Base-by-base conservation (phyloP, 2,329 filamentous ascomycete genomes). In the Venturia asperata region DNA sequence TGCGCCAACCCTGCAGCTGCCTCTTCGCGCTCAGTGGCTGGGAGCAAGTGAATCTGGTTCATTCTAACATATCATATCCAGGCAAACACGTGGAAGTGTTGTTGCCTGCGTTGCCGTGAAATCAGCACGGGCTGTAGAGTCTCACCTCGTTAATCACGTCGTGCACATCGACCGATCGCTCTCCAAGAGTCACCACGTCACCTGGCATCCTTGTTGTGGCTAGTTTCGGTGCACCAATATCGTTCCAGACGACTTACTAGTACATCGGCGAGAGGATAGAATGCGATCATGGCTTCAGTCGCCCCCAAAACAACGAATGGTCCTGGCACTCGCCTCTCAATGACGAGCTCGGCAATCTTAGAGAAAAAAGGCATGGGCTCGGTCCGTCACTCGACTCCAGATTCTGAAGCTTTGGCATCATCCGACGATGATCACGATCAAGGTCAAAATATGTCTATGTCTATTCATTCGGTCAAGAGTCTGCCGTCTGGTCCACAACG, bases 351-450 rank as follows among this genome's bases (percentile, higher is more conserved):
- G 17, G 60, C 63, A 21, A 39, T 66, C 37, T 21, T 66, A n/a
- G 64, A 66, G 30, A 66, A 66, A n/a, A 66, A 66, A 42, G 43
- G 34, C n/a, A 62, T 66, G 60, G 61, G 55, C 30, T 24, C 41
- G n/a, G 55, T 63, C 15, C 64, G 64, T 17, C 56, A 37, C 11
- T 66, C 66, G 49, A 67, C 66, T 30, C 66, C 66, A 9, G 66
- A 67, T 45, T 67, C 66, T n/a, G 66, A 67, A 37, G 66, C 66
- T 43, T 17, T 67, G 24, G 45, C 60, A 19, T 67, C 66, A 1
- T 67, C 65, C 13, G 66, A 67, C 24, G 66, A 67, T 56, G 66
- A 67, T 19, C 66, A 63, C 21, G 66, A 67, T 21, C 66, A 55
- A 17, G 21, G 27, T n/a, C 34, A 66, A n/a, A 11, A 27, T 21